Evolutionary conservation across 148 eudicot species (phyloP).

Genomic region (Salicornia ramosissima): DNA sequence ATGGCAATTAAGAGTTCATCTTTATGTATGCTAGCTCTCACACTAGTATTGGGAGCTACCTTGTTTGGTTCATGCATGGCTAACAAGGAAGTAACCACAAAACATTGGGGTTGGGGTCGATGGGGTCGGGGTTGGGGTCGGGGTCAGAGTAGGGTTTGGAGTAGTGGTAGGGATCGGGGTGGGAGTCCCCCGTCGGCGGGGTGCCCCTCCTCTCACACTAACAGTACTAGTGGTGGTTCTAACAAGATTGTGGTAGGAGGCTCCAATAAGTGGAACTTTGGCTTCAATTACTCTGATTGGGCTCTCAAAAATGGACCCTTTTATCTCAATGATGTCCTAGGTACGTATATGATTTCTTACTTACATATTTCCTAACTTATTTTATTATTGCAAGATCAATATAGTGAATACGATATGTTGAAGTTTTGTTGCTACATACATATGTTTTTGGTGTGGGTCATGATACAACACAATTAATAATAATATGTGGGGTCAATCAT

Average conservation of each 20-base stretch:
- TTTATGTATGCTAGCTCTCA: neutral
- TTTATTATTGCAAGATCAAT: too few relatives aligned
- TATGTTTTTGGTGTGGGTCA: too few relatives aligned
- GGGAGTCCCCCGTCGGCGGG: neutral
- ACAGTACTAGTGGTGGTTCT: neutral
- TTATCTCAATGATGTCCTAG: slow-evolving; percentile 43
- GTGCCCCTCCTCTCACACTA: slow-evolving; percentile 3
- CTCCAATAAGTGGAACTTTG: slow-evolving; percentile 36
- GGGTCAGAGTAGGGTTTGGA: neutral
- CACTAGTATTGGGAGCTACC: slow-evolving; percentile 2
- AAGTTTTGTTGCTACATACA: too few relatives aligned
- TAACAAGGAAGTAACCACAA: neutral
- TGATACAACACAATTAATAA: too few relatives aligned
- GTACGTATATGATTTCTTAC: slow-evolving; percentile 20
- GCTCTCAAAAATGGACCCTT: slow-evolving; percentile 42
- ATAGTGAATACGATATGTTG: too few relatives aligned
- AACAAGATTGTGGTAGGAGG: slow-evolving; percentile 41
- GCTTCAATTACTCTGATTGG: slow-evolving; percentile 49
- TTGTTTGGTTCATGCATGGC: slow-evolving; percentile 18
- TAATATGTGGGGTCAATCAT: too few relatives aligned
- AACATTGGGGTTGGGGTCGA: neutral
- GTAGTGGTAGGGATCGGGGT: neutral
- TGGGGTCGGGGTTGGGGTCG: slow-evolving; percentile 13
- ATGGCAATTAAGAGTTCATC: neutral
- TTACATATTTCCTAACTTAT: neutral